These are phyloP conservation scores for Candida sp. DNA, from an alignment of 1,139 yeast species.

Conservation along the genomic window DNA sequence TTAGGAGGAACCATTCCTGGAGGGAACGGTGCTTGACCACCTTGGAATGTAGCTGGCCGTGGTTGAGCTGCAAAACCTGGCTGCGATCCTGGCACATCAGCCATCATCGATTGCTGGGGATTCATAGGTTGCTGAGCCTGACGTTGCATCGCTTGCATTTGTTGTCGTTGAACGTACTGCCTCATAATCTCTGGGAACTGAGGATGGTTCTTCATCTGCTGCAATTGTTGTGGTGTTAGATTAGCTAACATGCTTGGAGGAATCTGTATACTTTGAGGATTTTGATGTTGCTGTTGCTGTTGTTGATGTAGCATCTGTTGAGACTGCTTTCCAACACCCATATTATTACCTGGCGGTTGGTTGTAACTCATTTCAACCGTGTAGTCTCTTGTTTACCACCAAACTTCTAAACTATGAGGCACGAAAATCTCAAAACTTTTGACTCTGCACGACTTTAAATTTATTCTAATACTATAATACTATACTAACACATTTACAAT, in stretches of 20 bases:
- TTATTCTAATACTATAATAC: too few species aligned
- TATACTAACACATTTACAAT: not conserved
- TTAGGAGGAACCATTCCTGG: constrained; percentile 3
- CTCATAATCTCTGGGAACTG: constrained; percentile 41
- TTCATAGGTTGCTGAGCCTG: constrained; percentile 7
- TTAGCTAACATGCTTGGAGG: constrained; percentile 41
- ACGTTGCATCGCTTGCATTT: constrained; percentile 18
- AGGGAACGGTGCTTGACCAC: constrained; percentile 6
- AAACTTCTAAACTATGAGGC: not conserved
- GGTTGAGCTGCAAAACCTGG: constrained; percentile 3
- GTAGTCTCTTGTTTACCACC: not conserved
- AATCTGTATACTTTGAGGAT: constrained; percentile 18
- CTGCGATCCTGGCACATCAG: not conserved
- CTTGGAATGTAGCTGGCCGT: constrained; percentile 5
- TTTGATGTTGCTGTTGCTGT: constrained; percentile 13
- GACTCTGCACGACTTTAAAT: not conserved
- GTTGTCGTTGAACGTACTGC: constrained; percentile 37
- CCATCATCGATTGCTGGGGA: not conserved
- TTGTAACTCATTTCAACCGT: not conserved
- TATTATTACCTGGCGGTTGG: constrained; percentile 1
- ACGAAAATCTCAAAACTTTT: not conserved
- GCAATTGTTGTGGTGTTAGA: constrained; percentile 43
- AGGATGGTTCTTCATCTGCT: constrained; percentile 47
- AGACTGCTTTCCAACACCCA: not conserved
- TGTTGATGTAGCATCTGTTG: constrained; percentile 2